These are phyloP conservation scores for Neurospora crassa DNA, from an alignment of 2,329 filamentous ascomycete species.

Conservation along the genomic window DNA sequence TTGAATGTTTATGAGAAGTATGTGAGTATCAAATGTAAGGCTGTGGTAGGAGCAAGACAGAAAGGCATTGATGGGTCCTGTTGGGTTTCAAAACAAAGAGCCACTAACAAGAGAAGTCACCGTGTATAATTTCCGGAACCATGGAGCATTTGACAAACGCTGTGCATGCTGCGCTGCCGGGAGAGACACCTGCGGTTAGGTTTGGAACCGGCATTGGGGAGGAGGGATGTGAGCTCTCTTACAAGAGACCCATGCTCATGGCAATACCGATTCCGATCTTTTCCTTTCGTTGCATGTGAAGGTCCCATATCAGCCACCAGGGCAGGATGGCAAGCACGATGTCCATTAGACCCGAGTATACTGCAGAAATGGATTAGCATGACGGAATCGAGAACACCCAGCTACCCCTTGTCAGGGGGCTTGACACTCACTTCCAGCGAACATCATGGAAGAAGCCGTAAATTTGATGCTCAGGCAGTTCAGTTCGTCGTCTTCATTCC, in stretches of 20 bases:
- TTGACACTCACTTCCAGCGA: not conserved
- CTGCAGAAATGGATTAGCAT: not conserved
- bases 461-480: not conserved
- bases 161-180: not conserved
- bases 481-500: not conserved
- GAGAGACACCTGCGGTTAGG: slow-evolving; percentile 1
- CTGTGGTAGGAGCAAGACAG: not conserved
- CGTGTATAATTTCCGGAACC: slow-evolving; percentile 5
- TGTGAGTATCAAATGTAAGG: not conserved
- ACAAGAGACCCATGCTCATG: slow-evolving; percentile 17
- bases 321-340: slow-evolving; percentile 10
- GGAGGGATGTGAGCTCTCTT: not conserved
- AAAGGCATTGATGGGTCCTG: not conserved
- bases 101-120: slow-evolving; percentile 10
- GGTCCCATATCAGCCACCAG: slow-evolving; percentile 10
- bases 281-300: slow-evolving; percentile 13
- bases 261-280: slow-evolving; percentile 12
- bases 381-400: not conserved
- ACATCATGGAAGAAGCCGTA: not conserved
- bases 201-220: not conserved
- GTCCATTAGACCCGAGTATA: slow-evolving; percentile 13
- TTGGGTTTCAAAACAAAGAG: not conserved
- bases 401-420: not conserved
- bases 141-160: slow-evolving; percentile 9
- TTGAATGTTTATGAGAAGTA: not conserved